Evolutionary conservation across 805 yeast species (phyloP), one percentile per base, ranked within the genome.

Genomic region (Nakazawaea populi): DNA sequence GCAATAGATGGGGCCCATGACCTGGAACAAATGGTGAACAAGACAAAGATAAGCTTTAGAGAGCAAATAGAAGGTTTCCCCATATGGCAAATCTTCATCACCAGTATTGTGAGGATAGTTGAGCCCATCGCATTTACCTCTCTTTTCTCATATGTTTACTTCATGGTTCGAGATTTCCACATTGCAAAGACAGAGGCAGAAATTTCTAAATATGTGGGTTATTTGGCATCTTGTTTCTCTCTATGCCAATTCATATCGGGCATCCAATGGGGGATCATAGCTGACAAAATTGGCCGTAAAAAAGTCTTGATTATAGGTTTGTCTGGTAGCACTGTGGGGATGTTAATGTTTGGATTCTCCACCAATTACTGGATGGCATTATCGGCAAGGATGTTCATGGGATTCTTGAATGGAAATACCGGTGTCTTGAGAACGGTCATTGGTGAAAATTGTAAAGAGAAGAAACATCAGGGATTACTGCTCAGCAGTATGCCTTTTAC

Each of bases 61-160:
- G 18, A 44, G n/a, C 47, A 34, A 35, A 24, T 44, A n/a, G 5
- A 14, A 24, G 46, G 37, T 9, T 43, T 43, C 28, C 40, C 41
- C 27, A 27, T 44, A 11, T 37, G 40, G 57, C 86, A 81, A 55
- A 56, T 71, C 44, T 50, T 59, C 6, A 69, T 71, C 11, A 59
- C 72, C 11, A 65, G 71, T 37, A 55, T 73, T 35, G 77, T 80
- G 48, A 66, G 86, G 48, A 74, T 80, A 52, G 71, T 79, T 10
- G 86, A 81, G 58, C 86, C 86, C 1, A 71, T 81, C 18, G 78
- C 85, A 1, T 81, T 80, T 65, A 78, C 85, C 4, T 79, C 85
- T 5, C 62, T 81, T 35, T 80, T 81, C 59, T 86, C 87, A 4
- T 81, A 81, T 57, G 74, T 80, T 35, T 81, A 77, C 60, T 81